A percentile compares a stretch with the other conserved stretches of the same genome.
Evolutionary conservation across 2,329 filamentous ascomycete genomes (phyloP).

Genomic region (Sporothrix phasma): DNA sequence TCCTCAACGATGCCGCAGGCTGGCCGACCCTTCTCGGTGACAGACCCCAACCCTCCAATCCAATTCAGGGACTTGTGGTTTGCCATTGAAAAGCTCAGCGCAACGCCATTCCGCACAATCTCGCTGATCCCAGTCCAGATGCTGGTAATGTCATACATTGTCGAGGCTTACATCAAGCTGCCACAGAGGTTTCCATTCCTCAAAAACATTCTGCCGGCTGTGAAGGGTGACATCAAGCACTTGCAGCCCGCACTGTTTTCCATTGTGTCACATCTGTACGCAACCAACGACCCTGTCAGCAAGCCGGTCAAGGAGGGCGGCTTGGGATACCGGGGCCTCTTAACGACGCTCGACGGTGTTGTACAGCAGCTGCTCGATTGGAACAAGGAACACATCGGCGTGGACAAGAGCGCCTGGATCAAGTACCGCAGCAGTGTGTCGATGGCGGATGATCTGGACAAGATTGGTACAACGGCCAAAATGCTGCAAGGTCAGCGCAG

Average conservation of each 20-base stretch:
- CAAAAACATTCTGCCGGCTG: conserved; percentile 24
- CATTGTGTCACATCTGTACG: conserved; percentile 32
- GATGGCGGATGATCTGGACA: conserved; percentile 31
- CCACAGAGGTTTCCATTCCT: conserved; percentile 24
- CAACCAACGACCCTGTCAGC: conserved; percentile 25
- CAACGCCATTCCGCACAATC: conserved; percentile 28
- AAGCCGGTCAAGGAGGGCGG: conserved; percentile 29
- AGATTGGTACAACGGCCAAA: conserved; percentile 14
- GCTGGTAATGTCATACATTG: conserved; percentile 28
- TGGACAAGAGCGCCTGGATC: conserved; percentile 20
- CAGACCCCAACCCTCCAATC: conserved; percentile 34
- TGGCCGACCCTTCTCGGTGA: conserved; percentile 32
- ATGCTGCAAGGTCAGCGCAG: background rate
- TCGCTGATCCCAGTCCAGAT: conserved; percentile 27
- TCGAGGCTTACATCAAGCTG: conserved; percentile 30
- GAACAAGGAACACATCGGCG: conserved; percentile 29
- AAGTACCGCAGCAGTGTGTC: conserved; percentile 31
- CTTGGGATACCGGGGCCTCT: conserved; percentile 30
- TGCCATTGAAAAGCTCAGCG: conserved; percentile 26
- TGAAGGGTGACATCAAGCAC: conserved; percentile 28
- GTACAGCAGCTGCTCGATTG: conserved; percentile 32
- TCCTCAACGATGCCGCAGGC: conserved; percentile 24
- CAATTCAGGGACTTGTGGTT: conserved; percentile 30
- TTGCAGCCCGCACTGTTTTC: conserved; percentile 33
- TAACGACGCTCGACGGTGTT: conserved; percentile 33